A percentile compares a stretch with the other conserved stretches of the same genome.
Evolutionary conservation across 2,329 filamentous ascomycete genomes (phyloP).

Genomic region (Immersiporthe knoxdaviesiana): DNA sequence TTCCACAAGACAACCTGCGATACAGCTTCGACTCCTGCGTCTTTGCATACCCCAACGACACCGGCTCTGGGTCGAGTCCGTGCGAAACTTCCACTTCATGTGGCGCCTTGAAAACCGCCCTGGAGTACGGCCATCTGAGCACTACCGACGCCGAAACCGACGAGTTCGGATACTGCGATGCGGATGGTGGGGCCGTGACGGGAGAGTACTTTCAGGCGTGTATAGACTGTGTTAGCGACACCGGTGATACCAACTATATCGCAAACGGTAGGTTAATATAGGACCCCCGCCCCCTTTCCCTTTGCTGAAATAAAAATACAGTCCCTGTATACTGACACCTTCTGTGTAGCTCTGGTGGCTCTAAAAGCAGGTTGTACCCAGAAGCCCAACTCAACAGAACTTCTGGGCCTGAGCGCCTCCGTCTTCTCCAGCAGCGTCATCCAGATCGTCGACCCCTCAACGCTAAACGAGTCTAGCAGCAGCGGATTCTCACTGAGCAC

Average conservation of each 20-base stretch:
- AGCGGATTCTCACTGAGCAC: slow-evolving; percentile 15
- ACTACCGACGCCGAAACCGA: slow-evolving; percentile 1
- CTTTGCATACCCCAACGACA: slow-evolving; percentile 55
- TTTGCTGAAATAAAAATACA: not conserved
- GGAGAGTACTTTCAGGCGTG: slow-evolving; percentile 45
- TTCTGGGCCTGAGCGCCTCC: slow-evolving; percentile 48
- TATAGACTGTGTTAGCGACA: slow-evolving; percentile 49
- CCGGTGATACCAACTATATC: slow-evolving; percentile 47
- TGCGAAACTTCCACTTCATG: slow-evolving; percentile 57
- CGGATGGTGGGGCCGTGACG: slow-evolving; percentile 43
- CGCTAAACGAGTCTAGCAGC: not conserved
- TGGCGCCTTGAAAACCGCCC: slow-evolving; percentile 45
- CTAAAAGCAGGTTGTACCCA: slow-evolving; percentile 57
- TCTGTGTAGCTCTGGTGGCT: slow-evolving; percentile 49
- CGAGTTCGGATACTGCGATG: slow-evolving; percentile 33
- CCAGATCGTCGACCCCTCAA: slow-evolving; percentile 20
- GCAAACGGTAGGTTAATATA: slow-evolving; percentile 51
- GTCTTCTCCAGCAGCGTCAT: slow-evolving; percentile 46
- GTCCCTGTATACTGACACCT: not conserved
- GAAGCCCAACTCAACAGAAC: slow-evolving; percentile 42
- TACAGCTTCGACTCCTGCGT: slow-evolving; percentile 57
- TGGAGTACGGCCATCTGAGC: slow-evolving; percentile 44
- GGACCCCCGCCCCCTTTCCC: too few species aligned
- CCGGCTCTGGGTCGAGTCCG: slow-evolving; percentile 48
- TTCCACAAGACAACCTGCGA: slow-evolving; percentile 54